Base-by-base conservation (phyloP, 164 flowering plant species). In the Liquidambar formosana region DNA sequence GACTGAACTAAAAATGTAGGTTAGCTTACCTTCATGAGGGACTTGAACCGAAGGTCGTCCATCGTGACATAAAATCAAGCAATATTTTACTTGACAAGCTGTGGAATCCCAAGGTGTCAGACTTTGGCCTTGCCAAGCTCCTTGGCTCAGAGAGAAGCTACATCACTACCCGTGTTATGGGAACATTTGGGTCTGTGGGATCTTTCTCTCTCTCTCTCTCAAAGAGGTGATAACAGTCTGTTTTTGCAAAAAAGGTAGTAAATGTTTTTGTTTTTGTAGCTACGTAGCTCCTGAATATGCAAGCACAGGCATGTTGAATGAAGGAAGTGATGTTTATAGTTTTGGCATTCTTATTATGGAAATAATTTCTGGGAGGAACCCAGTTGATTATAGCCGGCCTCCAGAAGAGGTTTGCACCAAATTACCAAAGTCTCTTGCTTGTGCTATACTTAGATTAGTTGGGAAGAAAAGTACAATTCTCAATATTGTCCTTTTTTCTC, bases 271-370 rank as follows among this genome's bases (percentile, higher is more conserved):
- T 58, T 22, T 62, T 71, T 76, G 73, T 51, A 89, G 91, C 25
- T 89, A 89, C 78, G 91, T 87, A 49, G 86, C 89, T 46, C 91
- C 91, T 10, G 91, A 89, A 56, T 87, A 89, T 81, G 91, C 91
- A 23, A 84, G 88, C 63, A 85, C 93, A 4, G 93, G 91, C 23
- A 85, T 87, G 91, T 68, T 89, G 79, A 89, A 85, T 45, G 93
- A 89, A 59, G 74, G 81, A 66, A 89, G 89, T 68, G 93, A 89
- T 66, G 84, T 87, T 8, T 89, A 87, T 61, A 80, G 91, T 72
- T 88, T 88, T 74, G 88, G 92, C 10, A 81, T 88, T 71, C 84
- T 89, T 58, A 71, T 89, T 12, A 85, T 88, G 89, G 90, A 86
- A 65, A 77, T 86, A 21, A 80, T 89, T 47, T 64, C 89, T 19